Evolutionary conservation across 2,329 filamentous ascomycete species (phyloP).

Genomic region (Colletotrichum euphorbiae): DNA sequence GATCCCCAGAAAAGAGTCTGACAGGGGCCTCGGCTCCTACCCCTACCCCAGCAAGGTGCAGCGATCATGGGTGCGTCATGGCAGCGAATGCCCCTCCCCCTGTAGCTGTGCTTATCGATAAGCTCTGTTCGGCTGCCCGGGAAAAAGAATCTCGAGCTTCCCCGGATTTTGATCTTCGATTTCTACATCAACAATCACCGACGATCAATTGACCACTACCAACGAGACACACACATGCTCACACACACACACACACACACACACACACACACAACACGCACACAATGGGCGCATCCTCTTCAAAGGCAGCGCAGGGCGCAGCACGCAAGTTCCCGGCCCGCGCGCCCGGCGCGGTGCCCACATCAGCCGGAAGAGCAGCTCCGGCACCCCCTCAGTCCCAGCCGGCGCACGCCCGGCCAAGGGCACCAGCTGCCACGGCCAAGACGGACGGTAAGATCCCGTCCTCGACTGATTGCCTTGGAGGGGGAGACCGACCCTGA

Average conservation of each 20-base stretch:
- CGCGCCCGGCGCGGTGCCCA: slow-evolving; percentile 45
- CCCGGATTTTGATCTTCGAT: not conserved
- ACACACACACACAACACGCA: too few relatives aligned
- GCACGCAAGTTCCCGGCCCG: slow-evolving; percentile 59
- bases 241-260: not conserved
- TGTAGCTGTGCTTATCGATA: slow-evolving; percentile 27
- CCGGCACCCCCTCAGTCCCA: slow-evolving; percentile 41
- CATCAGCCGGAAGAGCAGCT: slow-evolving; percentile 32
- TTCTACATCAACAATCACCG: not conserved
- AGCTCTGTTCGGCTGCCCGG: slow-evolving; percentile 5
- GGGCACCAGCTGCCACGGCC: slow-evolving; percentile 41
- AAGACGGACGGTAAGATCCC: slow-evolving; percentile 49
- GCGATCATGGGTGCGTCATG: slow-evolving; percentile 35
- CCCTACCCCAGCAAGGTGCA: not conserved
- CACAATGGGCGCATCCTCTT: slow-evolving; percentile 59
- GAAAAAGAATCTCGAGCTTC: slow-evolving; percentile 21
- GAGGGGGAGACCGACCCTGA: not conserved
- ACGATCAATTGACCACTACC: not conserved
- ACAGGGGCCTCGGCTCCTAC: not conserved
- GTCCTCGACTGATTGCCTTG: not conserved
- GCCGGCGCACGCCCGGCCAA: slow-evolving; percentile 29
- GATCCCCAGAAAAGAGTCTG: not conserved
- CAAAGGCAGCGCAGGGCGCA: slow-evolving; percentile 56
- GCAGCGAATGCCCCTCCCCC: not conserved
- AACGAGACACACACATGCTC: too few relatives aligned